Conservation (phyloP, 805 yeast species). For the Candida anglica region DNA sequence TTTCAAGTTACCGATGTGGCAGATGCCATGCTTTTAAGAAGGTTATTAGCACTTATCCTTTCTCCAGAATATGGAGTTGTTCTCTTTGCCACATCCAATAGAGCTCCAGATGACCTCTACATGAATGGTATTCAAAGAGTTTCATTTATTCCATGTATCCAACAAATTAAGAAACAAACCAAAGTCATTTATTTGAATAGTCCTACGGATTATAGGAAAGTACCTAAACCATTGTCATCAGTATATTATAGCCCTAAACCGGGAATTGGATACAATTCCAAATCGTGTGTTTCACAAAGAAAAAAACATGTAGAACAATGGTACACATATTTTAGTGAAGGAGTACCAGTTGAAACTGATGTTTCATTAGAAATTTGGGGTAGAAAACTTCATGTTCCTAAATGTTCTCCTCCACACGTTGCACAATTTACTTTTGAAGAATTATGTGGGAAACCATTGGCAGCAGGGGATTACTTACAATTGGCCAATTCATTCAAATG, state of each 20-base stretch:
- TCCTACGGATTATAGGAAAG: constrained; percentile 89
- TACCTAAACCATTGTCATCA: constrained; percentile 76
- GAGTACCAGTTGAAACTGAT: constrained; percentile 8
- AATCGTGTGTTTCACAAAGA: constrained; percentile 48
- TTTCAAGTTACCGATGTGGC: constrained; percentile 98
- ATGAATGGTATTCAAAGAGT: constrained; percentile 92
- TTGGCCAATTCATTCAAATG: constrained; percentile 72
- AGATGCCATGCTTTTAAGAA: constrained; percentile 91
- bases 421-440: constrained; percentile 88
- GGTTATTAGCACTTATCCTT: constrained; percentile 64
- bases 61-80: constrained; percentile 78
- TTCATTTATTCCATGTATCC: constrained; percentile 89
- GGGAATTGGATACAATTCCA: constrained; percentile 52
- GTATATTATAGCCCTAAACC: constrained; percentile 74
- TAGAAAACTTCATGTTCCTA: constrained; percentile 70
- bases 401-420: constrained; percentile 69
- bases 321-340: constrained; percentile 67
- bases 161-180: constrained; percentile 66
- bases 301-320: constrained; percentile 65
- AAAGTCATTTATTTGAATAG: constrained; percentile 79
- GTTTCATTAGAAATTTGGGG: constrained; percentile 75
- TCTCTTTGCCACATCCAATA: constrained; percentile 88
- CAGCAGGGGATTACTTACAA: constrained; percentile 92
- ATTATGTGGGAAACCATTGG: constrained; percentile 80
- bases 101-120: constrained; percentile 92